Percentiles rank a stretch among this genome's conserved stretches.
Evolutionary conservation across 2,329 filamentous ascomycete genomes (phyloP).

Genomic region (Ophiocordyceps camponoti-saundersi): DNA sequence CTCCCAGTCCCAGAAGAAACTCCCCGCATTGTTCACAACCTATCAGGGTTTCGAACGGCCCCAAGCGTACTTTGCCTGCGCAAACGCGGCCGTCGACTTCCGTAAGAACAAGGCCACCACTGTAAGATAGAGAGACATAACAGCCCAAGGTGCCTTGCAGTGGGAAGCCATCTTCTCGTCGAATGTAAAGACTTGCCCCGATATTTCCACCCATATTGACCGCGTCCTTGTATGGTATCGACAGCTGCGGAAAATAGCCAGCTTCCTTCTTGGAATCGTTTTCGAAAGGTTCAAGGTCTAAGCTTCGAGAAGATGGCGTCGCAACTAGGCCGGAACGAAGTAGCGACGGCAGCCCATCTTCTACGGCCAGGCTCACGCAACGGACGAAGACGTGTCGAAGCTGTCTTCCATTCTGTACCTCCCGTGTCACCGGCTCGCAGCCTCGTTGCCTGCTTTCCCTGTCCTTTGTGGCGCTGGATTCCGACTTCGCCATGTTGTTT

Average conservation of each 20-base stretch:
- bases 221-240: not conserved
- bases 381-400: slow-evolving; percentile 46
- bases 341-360: slow-evolving; percentile 77
- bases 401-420: slow-evolving; percentile 51
- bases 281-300: slow-evolving; percentile 30
- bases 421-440: slow-evolving; percentile 34
- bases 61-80: too few relatives aligned
- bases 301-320: slow-evolving; percentile 66
- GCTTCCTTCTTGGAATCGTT: too few relatives aligned
- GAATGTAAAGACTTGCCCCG: not conserved
- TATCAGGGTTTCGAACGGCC: too few relatives aligned
- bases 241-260: not conserved
- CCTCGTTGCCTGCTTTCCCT: slow-evolving; percentile 57
- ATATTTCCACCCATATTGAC: not conserved
- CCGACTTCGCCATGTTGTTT: too few relatives aligned
- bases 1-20: too few relatives aligned
- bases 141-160: not conserved
- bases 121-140: too few relatives aligned
- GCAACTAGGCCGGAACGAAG: slow-evolving; percentile 60
- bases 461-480: too few relatives aligned
- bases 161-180: not conserved
- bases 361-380: slow-evolving; percentile 71
- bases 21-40: too few relatives aligned
- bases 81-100: too few relatives aligned
- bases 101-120: too few relatives aligned